Evolutionary conservation across 1,284 basidiomycete genomes (phyloP).

Genomic region (Porogramme epimiltina): DNA sequence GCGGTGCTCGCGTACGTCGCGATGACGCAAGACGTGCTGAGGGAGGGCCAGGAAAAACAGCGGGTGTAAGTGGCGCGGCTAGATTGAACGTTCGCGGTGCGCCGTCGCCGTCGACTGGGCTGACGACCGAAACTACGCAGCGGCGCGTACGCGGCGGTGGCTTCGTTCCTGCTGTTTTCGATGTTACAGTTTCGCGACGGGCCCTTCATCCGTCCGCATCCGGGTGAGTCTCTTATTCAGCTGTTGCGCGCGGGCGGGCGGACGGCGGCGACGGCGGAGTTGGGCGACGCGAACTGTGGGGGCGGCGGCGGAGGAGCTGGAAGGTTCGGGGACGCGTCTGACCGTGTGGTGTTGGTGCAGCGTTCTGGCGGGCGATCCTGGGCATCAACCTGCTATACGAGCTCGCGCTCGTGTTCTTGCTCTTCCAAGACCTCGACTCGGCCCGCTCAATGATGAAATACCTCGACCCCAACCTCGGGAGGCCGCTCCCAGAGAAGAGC

Average conservation of each 20-base stretch:
- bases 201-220: slow-evolving; percentile 48
- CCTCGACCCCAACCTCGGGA: slow-evolving; percentile 72
- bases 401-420: slow-evolving; percentile 75
- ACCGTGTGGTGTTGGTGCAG: slow-evolving; percentile 26
- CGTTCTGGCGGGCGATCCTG: slow-evolving; percentile 75
- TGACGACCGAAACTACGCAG: slow-evolving; percentile 36
- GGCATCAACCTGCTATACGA: slow-evolving; percentile 83
- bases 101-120: neutral
- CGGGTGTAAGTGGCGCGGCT: slow-evolving; percentile 58
- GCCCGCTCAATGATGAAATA: slow-evolving; percentile 78
- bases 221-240: slow-evolving; percentile 24
- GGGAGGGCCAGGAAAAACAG: slow-evolving; percentile 78
- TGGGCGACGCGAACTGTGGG: neutral
- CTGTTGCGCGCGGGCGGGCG: neutral
- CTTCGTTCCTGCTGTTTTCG: slow-evolving; percentile 74
- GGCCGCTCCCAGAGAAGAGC: slow-evolving; percentile 76
- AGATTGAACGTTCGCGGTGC: neutral
- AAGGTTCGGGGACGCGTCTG: neutral
- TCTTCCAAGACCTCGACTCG: slow-evolving; percentile 82
- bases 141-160: slow-evolving; percentile 70
- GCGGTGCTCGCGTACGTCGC: slow-evolving; percentile 75
- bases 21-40: slow-evolving; percentile 75
- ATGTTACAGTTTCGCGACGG: slow-evolving; percentile 87
- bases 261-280: neutral
- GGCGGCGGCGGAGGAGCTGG: slow-evolving; percentile 40